Base-by-base conservation (phyloP, 2,329 filamentous ascomycete species). In the Trichoderma lentiforme region DNA sequence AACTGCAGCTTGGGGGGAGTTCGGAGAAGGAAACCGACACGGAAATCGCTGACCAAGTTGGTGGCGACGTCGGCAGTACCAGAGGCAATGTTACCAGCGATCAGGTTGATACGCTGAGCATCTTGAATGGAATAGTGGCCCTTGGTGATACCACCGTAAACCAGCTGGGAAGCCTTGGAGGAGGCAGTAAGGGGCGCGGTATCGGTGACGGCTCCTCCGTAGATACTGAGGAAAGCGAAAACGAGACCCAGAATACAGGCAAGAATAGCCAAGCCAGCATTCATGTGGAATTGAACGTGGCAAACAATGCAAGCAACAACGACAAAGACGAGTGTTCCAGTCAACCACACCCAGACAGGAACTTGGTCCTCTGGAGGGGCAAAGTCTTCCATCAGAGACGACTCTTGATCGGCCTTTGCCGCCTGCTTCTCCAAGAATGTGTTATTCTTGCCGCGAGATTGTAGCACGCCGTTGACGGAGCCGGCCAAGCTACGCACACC, bases 91-190 rank as follows among this genome's bases (percentile, higher is more conserved):
- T 83, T 83, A 74, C 90, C 90, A 56, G 90, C 90, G 36, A 91
- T 85, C 34, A 92, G 80, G 82, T 92, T 92, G 80, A 92, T 85
- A 65, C 85, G 83, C 81, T 92, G 90, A 1, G 90, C 88, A 18
- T 86, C 79, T 7, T 81, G 75, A 70, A 87, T 74, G 1, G 80
- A 76, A 79, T 86, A 87, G 74, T 85, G 81, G 79, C 86, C 83
- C 74, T 86, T 84, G 43, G 90, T 91, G 34, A 89, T 89, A 65
- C 87, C 90, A 74, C 90, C 90, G 61, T 91, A 89, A 70, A 92
- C 85, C 71, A 92, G 87, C 82, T 92, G 90, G 2, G 89, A 90
- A 5, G 90, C 90, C 81, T 92, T 92, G 74, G 89, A 86, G 0
- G 89, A 89, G 4, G 90, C 89, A 3, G 90, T 92, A 3, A 92